Evolutionary conservation across 495 filamentous ascomycete genomes (phyloP).

Genomic region (Talaromyces ruber): DNA sequence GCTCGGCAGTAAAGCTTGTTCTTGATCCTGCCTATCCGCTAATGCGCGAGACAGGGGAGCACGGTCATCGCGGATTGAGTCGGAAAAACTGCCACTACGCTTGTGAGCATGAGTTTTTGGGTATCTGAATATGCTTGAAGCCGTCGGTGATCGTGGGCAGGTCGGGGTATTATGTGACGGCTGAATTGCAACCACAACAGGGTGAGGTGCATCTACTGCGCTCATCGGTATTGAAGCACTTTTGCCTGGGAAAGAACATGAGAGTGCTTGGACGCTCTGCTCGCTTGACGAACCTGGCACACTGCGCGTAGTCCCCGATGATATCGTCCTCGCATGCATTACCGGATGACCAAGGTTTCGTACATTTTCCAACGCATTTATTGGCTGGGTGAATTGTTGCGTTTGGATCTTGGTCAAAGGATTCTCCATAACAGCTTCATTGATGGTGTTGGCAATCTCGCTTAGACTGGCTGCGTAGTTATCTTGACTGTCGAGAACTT

Average conservation of each 20-base stretch:
- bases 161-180: conserved; percentile 12
- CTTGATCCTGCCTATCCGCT: conserved; percentile 22
- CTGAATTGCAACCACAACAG: conserved; percentile 30
- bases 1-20: conserved; percentile 19
- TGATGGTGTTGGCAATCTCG: conserved; percentile 34
- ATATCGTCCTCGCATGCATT: conserved; percentile 34
- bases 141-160: conserved; percentile 20
- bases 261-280: conserved; percentile 57
- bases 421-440: conserved; percentile 25
- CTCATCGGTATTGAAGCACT: conserved; percentile 29
- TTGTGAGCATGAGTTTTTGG: conserved; percentile 48
- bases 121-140: conserved; percentile 20
- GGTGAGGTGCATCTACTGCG: conserved; percentile 51
- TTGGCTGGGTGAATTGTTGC: neutral
- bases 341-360: neutral
- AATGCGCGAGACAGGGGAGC: conserved; percentile 45
- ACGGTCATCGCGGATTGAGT: conserved; percentile 73
- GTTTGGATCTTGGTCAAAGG: conserved; percentile 19
- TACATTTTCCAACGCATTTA: neutral
- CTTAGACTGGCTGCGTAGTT: conserved; percentile 25
- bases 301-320: conserved; percentile 34
- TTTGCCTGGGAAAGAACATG: conserved; percentile 75
- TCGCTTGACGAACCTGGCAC: conserved; percentile 44
- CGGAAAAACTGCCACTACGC: conserved; percentile 71
- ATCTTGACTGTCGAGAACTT: conserved; percentile 48